Evolutionary conservation across 192 early-diverging fungal species (phyloP), one percentile per base, ranked within the genome.

Genomic region (Dissophora globulifera): DNA sequence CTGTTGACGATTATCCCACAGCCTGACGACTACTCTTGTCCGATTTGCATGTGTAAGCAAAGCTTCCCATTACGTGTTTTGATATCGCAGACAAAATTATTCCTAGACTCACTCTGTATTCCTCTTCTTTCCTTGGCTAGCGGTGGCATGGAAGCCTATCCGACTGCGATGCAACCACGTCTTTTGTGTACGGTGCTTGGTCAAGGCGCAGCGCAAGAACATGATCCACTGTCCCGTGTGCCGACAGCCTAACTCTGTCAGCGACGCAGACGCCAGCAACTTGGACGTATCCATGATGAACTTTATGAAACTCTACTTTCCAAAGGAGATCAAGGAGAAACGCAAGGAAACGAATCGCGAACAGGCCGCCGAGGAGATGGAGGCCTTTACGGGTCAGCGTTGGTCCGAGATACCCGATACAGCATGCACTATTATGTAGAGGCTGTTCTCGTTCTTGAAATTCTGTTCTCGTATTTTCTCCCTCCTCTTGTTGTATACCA

Each of bases 121-220:
- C 40, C 27, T 59, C 23, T 27, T 15, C 25, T 5, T 47, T 19
- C 6, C 26, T 29, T 48, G 50, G 11, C 35, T 67, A 87, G 88
- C 84, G 35, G 79, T 95, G 35, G 80, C 85, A 0, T 95, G 92
- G 91, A 85, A 87, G 31, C 93, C 93, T 23, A 87, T 95, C 54
- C 89, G 92, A 10, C 79, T 95, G 11, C 74, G 75, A 17, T 95
- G 93, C 79, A 57, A 65, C 0, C 93, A 95, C 64, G 82, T 93
- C 5, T 95, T 91, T 56, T 95, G 93, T 72, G 85, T 91, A 7
- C 88, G 90, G 1, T 95, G 93, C 58, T 58, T 95, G 33, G 83
- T 95, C 47, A 92, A 94, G 47, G 91, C 93, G 0, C 86, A 88
- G 15, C 52, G 78, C 5, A 82, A 89, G 20, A 67, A 75, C 11